A percentile compares a stretch with the other conserved stretches of the same genome.
phyloP scores from a whole-genome alignment of 805 yeast genomes.

The Kurtzmaniella cleridarum region DNA sequence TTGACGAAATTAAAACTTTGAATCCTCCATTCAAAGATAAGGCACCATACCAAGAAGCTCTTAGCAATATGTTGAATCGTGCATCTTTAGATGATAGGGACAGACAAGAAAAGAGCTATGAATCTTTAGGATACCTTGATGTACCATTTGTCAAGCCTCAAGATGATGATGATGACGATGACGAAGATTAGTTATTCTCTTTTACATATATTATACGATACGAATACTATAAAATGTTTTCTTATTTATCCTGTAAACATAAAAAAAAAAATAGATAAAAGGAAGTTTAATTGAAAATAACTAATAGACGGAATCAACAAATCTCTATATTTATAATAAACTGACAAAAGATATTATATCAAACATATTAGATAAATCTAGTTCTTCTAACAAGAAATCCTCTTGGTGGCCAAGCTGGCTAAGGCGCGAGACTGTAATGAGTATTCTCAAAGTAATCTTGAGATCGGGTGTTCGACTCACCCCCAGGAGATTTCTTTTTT shows the following conservation, averaged over 20 bases:
- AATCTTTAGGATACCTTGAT: constrained; percentile 16
- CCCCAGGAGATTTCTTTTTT: constrained; percentile 32
- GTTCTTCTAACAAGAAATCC: no score
- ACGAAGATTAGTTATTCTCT: no score
- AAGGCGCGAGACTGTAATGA: constrained; percentile 41
- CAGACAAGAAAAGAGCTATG: constrained; percentile 25
- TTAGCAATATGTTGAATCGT: constrained; percentile 31
- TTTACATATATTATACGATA: no score
- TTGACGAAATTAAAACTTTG: constrained; percentile 42
- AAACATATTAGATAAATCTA: no score
- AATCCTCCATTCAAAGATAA: constrained; percentile 51
- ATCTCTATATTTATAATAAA: no score
- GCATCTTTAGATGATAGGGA: constrained; percentile 27
- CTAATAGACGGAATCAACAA: no score
- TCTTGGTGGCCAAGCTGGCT: constrained; percentile 42
- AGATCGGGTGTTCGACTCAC: constrained; percentile 43
- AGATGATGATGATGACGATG: no score
- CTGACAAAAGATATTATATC: no score
- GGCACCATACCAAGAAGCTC: constrained; percentile 51
- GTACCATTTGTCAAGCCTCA: neutral
- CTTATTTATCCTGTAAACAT: no score
- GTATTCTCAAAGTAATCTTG: constrained; percentile 28
- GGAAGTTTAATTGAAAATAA: no score
- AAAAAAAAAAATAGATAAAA: no score
- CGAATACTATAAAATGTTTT: no score